Evolutionary conservation across 345 rosid genomes (phyloP), one percentile per base, ranked within the genome.

Genomic region (Citrus reticulata): DNA sequence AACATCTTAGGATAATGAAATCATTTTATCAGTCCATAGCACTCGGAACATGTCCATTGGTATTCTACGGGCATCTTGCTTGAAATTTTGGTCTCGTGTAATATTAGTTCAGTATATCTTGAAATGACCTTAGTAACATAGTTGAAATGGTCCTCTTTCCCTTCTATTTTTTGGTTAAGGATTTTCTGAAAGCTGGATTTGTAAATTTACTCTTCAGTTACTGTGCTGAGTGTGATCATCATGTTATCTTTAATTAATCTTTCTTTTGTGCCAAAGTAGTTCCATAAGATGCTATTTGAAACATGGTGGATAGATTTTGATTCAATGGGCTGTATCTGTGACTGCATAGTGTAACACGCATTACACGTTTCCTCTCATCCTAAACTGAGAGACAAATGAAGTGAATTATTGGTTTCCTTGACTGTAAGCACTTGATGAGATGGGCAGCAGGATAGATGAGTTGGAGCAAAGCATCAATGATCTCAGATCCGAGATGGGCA

Each of bases 391-490:
- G 65, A 46, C 14, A 34, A 29, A 42, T 66, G 34, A 20, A 49
- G 35, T 76, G 66, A 10, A 42, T 62, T 46, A 4, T 60, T 73
- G 16, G 42, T 80, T 82, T 89, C 93, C 84, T 92, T 91, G 88
- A 86, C 92, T 80, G 63, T 64, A 51, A 79, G 81, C 88, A 95
- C 97, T 92, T 74, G 98, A 95, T 87, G 99, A 95, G 72, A 95
- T 93, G 97, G 96, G 95, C 78, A 78, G 62, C 81, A 87, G 91
- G 84, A 92, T 93, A 71, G 91, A 91, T 77, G 93, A 95, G 79
- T 84, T 92, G 84, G 97, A 95, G 88, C 91, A 90, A 83, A 92
- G 93, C 89, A 87, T 95, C 84, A 89, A 90, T 35, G 97, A 91
- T 63, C 90, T 93, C 69, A 83, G 87, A 84, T 80, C 88, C 2